Percentiles rank a stretch among this genome's conserved stretches.
Evolutionary conservation across 2,329 filamentous ascomycete species (phyloP).

Genomic region (Microdochium nivale): DNA sequence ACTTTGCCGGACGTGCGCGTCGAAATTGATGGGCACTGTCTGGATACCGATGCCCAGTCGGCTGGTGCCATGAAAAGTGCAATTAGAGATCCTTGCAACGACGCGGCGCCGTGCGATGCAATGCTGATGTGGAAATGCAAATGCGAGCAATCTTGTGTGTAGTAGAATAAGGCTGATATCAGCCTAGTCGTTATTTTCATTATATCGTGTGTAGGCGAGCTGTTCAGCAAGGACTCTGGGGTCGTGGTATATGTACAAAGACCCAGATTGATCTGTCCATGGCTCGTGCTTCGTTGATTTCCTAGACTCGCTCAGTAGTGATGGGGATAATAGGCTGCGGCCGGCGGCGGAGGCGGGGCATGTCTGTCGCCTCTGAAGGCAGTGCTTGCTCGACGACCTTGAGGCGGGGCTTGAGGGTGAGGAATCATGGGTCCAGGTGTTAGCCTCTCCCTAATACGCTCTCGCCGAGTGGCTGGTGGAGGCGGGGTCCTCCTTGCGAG

Average conservation of each 20-base stretch:
- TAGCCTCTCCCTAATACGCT: not conserved
- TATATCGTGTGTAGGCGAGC: too few species aligned
- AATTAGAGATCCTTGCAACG: too few species aligned
- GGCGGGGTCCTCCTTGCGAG: conserved; percentile 26
- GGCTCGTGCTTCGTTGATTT: not conserved
- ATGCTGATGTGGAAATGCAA: not conserved
- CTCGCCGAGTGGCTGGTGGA: conserved; percentile 10
- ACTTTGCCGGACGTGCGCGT: too few species aligned
- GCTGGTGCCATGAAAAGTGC: too few species aligned
- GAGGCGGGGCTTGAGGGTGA: not conserved
- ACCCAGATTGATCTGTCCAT: not conserved
- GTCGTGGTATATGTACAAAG: not conserved
- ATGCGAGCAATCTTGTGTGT: not conserved
- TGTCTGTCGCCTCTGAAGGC: not conserved
- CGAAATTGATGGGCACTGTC: too few species aligned
- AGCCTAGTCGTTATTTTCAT: too few species aligned
- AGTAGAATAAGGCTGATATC: too few species aligned
- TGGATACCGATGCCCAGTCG: too few species aligned
- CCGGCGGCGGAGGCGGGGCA: not conserved
- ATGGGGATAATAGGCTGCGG: not conserved
- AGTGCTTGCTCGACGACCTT: not conserved
- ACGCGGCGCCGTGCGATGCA: too few species aligned
- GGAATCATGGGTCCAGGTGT: not conserved
- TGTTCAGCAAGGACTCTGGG: too few species aligned
- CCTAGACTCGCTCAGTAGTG: not conserved